Evolutionary conservation across 1,284 basidiomycete genomes (phyloP).

Genomic region (Rhodofomes roseus): DNA sequence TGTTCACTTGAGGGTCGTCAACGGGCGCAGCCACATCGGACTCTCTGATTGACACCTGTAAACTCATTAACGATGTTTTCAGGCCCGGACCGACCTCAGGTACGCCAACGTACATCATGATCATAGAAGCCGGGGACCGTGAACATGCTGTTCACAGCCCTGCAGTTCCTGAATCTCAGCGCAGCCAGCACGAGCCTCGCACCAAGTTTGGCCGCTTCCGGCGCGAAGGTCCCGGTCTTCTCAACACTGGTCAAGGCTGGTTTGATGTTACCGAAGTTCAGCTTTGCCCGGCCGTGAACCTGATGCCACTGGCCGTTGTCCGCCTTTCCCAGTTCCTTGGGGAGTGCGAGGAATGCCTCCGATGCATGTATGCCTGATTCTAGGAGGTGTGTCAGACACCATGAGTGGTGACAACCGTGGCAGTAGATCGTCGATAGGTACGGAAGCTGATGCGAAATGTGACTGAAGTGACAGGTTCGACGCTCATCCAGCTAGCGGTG

Average conservation of each 20-base stretch:
- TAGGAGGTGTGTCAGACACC: neutral
- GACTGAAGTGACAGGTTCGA: neutral
- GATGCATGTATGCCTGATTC: neutral
- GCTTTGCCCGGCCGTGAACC: neutral
- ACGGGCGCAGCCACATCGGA: too few relatives aligned
- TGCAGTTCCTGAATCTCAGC: conserved; percentile 8
- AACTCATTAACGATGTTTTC: too few relatives aligned
- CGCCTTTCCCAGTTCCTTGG: neutral
- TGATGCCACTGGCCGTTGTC: neutral
- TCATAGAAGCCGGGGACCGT: conserved; percentile 3
- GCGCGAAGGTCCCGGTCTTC: neutral
- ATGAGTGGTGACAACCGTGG: neutral
- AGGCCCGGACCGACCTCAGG: neutral
- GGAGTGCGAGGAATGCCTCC: neutral
- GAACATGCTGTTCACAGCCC: neutral
- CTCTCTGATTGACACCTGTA: too few relatives aligned
- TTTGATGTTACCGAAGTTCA: neutral
- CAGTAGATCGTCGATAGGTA: neutral
- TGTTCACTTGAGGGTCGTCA: too few relatives aligned
- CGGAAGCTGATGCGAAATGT: neutral
- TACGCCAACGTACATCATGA: neutral
- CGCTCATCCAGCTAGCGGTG: neutral
- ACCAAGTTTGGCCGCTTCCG: conserved; percentile 16
- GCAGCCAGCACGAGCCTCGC: conserved; percentile 37
- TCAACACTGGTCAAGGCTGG: neutral